Evolutionary conservation across 345 rosid species (phyloP), one percentile per base, ranked within the genome.

Genomic region (Lumnitzera racemosa): DNA sequence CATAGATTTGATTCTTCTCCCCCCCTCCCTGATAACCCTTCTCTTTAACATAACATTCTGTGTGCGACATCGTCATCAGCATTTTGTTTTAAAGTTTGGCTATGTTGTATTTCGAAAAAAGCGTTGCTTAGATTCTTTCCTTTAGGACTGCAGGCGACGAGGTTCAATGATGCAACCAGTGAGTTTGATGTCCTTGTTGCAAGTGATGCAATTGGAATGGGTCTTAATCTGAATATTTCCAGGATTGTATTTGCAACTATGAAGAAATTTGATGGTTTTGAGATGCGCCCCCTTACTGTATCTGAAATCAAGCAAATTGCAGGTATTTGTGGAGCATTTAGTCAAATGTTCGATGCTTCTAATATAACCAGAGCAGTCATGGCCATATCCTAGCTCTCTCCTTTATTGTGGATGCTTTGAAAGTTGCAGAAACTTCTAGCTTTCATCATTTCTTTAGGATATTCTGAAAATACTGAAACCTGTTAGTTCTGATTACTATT

Each of bases 191-290:
- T 91, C 69, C 95, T 91, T 78, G 98, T 91, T 71, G 92, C 98
- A 46, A 89, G 96, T 76, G 98, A 91, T 77, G 98, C 98, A 60
- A 89, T 91, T 57, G 98, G 96, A 68, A 91, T 91, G 98, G 95
- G 98, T 52, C 92, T 91, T 62, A 91, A 91, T 70, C 79, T 91
- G 66, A 87, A 89, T 57, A 91, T 91, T 58, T 89, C 98, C 49
- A 82, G 95, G 79, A 83, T 91, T 41, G 83, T 91, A 72, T 91
- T 91, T 74, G 80, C 96, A 53, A 79, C 89, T 4, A 73, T 91
- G 78, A 24, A 78, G 64, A 91, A 91, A 65, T 89, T 73, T 61
- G 96, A 89, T 67, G 98, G 98, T 57, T 25, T 61, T 15, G 88
- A 77, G 77, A 74, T 72, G 64, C 81, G 96, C 62, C 68, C 81